phyloP scores from a whole-genome alignment of 2,329 filamentous ascomycete species.

The Diaporthe aspalathi region DNA sequence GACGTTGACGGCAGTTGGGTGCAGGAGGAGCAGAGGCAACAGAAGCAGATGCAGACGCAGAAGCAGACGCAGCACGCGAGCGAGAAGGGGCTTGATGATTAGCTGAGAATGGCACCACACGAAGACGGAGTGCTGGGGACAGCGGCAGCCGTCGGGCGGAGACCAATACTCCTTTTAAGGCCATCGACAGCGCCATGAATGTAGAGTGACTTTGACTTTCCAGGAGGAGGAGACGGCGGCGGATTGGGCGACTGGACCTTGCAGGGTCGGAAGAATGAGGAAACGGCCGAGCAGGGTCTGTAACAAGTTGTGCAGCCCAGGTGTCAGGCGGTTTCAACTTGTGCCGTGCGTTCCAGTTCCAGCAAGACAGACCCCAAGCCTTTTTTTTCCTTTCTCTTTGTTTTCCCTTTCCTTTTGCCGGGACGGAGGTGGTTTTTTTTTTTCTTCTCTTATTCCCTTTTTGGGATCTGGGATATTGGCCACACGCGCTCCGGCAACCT shows the following conservation, averaged over 20 bases:
- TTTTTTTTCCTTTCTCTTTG: too few species aligned
- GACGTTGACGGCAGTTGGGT: slow-evolving; percentile 17
- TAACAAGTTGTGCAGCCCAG: slow-evolving; percentile 26
- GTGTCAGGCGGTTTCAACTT: slow-evolving; percentile 34
- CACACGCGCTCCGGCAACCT: slow-evolving; percentile 5
- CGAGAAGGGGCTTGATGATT: slow-evolving; percentile 26
- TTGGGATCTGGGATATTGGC: background rate
- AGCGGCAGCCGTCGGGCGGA: slow-evolving; percentile 7
- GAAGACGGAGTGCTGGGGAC: slow-evolving; percentile 26
- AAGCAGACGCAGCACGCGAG: slow-evolving; percentile 30
- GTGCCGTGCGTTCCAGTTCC: slow-evolving; percentile 26
- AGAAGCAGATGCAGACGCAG: slow-evolving; percentile 12
- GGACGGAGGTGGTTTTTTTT: too few species aligned
- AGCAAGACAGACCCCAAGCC: slow-evolving; percentile 29
- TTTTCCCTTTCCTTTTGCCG: background rate
- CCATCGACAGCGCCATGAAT: slow-evolving; percentile 32
- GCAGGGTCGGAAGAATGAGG: slow-evolving; percentile 30
- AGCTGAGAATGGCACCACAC: slow-evolving; percentile 34
- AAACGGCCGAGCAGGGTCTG: slow-evolving; percentile 30
- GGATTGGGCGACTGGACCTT: background rate
- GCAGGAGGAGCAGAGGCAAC: slow-evolving; percentile 21
- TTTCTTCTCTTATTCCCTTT: slow-evolving; percentile 12
- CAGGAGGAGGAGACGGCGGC: background rate
- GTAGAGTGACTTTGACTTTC: slow-evolving; percentile 28
- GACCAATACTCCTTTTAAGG: slow-evolving; percentile 36